Evolutionary conservation across 345 rosid genomes (phyloP), one percentile per base, ranked within the genome.

Genomic region (Toxicodendron radicans): DNA sequence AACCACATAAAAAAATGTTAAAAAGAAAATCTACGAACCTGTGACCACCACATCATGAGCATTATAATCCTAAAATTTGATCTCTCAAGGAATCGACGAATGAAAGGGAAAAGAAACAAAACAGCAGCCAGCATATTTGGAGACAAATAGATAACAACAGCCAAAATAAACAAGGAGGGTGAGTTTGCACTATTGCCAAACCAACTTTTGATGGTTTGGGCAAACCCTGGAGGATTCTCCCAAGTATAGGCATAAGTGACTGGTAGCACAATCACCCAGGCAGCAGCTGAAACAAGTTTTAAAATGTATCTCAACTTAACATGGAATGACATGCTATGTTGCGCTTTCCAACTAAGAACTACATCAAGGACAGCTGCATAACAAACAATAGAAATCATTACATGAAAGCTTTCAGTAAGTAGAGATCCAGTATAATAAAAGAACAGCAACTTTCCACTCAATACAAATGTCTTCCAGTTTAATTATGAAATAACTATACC

Each of bases 11-110:
- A 38, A 24, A 66, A 43, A 18, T 52, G 35, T 24, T 48, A 10
- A 58, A 23, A 66, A 56, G 51, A 64, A 35, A 57, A 57, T 41
- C n/a, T 51, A 21, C 69, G 66, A 84, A 93, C 99, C 97, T 96
- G 99, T 64, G 99, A 93, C 99, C 99, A 96, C 99, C 99, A 96
- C 99, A 96, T 96, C 90, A 89, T 86, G 75, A 96, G 91, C 98
- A 92, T 96, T 75, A 92, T 87, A 76, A 96, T 83, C 88, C 78
- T 92, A 75, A 83, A 88, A 85, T 96, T 80, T 64, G 98, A 92
- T 68, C 94, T 85, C 88, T 96, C 99, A 67, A 96, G 99, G 87
- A 87, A 87, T 66, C 99, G 97, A 27, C 99, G 95, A 68, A 93
- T 68, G 54, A 86, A 85, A 65, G 99, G 99, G 79, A 96, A 89